Conservation (phyloP, 179 eudicot genomes). For the Beta lomatogona region DNA sequence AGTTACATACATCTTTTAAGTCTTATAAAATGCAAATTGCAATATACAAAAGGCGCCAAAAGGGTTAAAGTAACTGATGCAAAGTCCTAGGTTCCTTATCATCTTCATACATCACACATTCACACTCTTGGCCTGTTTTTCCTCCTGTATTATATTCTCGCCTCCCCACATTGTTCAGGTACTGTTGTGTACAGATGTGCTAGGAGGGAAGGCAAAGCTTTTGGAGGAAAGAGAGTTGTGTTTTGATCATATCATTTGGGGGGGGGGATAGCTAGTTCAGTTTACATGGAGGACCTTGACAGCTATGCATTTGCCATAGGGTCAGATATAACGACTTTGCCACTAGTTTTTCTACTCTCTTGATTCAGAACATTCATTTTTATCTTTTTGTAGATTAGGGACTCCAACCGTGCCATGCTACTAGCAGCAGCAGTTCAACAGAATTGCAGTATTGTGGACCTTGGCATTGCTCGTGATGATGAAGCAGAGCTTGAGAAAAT, state of each 20-base stretch:
- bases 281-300: not conserved
- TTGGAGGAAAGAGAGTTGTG: not conserved
- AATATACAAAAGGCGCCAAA: no score
- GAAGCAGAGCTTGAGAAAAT: conserved; percentile 64
- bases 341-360: not conserved
- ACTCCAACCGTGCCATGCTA: conserved; percentile 96
- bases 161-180: not conserved
- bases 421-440: conserved; percentile 81
- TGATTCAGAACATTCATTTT: not conserved
- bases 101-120: not conserved
- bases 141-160: not conserved
- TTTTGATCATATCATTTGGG: not conserved
- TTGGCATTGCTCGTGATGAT: conserved; percentile 83
- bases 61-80: no score
- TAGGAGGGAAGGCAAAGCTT: not conserved
- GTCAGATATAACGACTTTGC: not conserved
- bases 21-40: no score
- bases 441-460: conserved; percentile 74
- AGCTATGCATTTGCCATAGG: not conserved
- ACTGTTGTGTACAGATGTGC: not conserved
- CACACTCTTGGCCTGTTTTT: not conserved
- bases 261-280: not conserved
- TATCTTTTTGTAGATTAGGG: conserved; percentile 66
- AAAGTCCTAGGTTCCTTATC: not conserved
- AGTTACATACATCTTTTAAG: no score